phyloP scores from a whole-genome alignment of 176 grass and related monocot species.

The Poa pratensis region DNA sequence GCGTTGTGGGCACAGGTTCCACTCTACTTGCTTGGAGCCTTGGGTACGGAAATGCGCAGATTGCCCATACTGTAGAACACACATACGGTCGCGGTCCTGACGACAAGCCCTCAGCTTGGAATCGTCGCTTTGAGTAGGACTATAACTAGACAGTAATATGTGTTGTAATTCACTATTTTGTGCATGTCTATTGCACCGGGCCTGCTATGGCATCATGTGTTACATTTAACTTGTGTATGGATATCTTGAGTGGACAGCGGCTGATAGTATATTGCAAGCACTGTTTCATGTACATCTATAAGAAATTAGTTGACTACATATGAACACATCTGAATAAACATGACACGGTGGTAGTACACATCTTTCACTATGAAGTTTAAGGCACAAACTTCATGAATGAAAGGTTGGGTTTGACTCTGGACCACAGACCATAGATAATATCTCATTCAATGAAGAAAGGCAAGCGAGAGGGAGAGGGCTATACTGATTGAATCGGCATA shows the following conservation, averaged over 20 bases:
- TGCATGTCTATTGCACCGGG: neutral
- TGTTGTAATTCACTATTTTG: slow-evolving; percentile 5
- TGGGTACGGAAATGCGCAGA: slow-evolving; percentile 83
- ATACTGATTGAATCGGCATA: too few species aligned
- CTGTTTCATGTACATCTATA: neutral
- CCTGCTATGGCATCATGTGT: neutral
- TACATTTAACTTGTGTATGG: neutral
- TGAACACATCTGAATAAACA: neutral
- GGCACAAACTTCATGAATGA: neutral
- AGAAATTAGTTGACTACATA: neutral
- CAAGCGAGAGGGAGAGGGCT: too few species aligned
- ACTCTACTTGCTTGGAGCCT: slow-evolving; percentile 74
- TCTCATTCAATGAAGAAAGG: too few species aligned
- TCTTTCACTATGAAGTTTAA: neutral
- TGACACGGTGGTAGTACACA: neutral
- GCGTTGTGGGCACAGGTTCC: slow-evolving; percentile 77
- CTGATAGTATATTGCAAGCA: neutral
- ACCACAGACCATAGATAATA: neutral
- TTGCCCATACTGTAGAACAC: slow-evolving; percentile 88
- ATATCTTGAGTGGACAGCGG: slow-evolving; percentile 9
- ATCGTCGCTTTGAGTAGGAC: neutral
- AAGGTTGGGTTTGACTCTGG: neutral
- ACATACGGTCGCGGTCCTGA: slow-evolving; percentile 48
- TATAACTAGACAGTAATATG: slow-evolving; percentile 17
- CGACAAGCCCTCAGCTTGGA: neutral